Evolutionary conservation across 2,329 filamentous ascomycete species (phyloP).

Genomic region (Monilinia fructicola): DNA sequence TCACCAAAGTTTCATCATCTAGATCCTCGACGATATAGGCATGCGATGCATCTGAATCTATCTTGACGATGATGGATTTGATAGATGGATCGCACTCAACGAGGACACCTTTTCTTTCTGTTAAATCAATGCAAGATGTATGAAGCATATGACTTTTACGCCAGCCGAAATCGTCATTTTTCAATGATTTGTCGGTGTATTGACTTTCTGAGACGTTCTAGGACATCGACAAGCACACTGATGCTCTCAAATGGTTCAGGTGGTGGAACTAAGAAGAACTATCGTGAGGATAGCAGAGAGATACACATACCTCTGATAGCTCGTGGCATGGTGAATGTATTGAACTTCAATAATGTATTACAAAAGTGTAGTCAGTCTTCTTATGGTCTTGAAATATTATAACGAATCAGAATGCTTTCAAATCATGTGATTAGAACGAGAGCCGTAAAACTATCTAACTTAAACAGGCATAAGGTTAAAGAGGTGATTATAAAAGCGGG

Average conservation of each 20-base stretch:
- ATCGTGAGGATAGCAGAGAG: background rate
- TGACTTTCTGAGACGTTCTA: background rate
- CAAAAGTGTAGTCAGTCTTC: too few relatives aligned
- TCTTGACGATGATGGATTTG: slow-evolving; percentile 79
- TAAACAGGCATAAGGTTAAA: too few relatives aligned
- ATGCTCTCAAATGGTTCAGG: background rate
- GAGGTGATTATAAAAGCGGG: too few relatives aligned
- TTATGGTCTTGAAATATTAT: too few relatives aligned
- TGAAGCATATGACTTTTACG: too few relatives aligned
- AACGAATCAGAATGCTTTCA: too few relatives aligned
- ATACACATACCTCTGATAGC: slow-evolving; percentile 52
- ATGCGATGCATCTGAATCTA: slow-evolving; percentile 64
- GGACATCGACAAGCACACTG: background rate
- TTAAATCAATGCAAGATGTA: background rate
- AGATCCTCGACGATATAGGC: slow-evolving; percentile 78
- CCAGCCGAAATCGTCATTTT: background rate
- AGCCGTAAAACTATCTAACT: too few relatives aligned
- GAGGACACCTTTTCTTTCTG: slow-evolving; percentile 56
- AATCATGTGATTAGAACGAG: too few relatives aligned
- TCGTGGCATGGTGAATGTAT: slow-evolving; percentile 50
- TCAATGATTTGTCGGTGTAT: slow-evolving; percentile 1
- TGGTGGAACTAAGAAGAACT: background rate
- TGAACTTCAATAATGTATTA: background rate
- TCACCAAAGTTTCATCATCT: slow-evolving; percentile 72
- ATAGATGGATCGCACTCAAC: slow-evolving; percentile 84